These are phyloP conservation scores for Sugiyamaella xylanicola DNA, from an alignment of 1,139 yeast genomes.

Conservation along the genomic window DNA sequence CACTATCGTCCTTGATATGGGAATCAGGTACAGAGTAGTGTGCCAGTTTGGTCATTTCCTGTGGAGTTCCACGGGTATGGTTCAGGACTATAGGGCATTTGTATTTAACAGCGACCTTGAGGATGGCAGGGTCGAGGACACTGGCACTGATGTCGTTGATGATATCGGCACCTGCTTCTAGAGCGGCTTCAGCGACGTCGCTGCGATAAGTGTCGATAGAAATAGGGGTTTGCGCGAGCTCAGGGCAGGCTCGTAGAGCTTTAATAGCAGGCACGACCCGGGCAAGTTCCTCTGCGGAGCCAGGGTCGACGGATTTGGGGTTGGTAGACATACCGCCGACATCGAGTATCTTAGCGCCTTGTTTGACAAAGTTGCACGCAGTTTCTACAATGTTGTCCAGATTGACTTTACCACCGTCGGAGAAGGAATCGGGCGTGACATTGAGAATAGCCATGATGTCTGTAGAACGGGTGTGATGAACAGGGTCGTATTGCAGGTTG, in stretches of 20 bases:
- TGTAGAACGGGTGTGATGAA: constrained; percentile 37
- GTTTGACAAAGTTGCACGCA: constrained; percentile 51
- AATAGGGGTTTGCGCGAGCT: constrained; percentile 53
- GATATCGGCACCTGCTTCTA: constrained; percentile 82
- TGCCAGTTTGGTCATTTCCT: constrained; percentile 66
- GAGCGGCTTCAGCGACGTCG: constrained; percentile 67
- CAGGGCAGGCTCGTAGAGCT: constrained; percentile 53
- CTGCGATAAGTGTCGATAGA: constrained; percentile 87
- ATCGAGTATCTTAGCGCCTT: constrained; percentile 73
- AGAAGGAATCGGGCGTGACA: constrained; percentile 92
- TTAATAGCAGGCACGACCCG: constrained; percentile 72
- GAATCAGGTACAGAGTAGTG: constrained; percentile 51
- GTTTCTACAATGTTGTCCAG: constrained; percentile 47
- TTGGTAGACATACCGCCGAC: constrained; percentile 93
- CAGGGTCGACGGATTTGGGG: constrained; percentile 70
- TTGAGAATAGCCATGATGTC: constrained; percentile 82
- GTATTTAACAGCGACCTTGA: constrained; percentile 63
- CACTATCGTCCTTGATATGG: constrained; percentile 36
- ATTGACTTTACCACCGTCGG: constrained; percentile 72
- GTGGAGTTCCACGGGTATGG: constrained; percentile 84
- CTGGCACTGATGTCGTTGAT: constrained; percentile 94
- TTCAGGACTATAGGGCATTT: constrained; percentile 75
- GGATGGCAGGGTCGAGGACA: constrained; percentile 62
- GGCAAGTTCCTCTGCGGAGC: constrained; percentile 57
- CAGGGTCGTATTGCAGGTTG: constrained; percentile 35